Percentiles rank a stretch among this genome's conserved stretches.
Evolutionary conservation across 1,284 basidiomycete species (phyloP).

Genomic region (Ceratobasidium papillatum): DNA sequence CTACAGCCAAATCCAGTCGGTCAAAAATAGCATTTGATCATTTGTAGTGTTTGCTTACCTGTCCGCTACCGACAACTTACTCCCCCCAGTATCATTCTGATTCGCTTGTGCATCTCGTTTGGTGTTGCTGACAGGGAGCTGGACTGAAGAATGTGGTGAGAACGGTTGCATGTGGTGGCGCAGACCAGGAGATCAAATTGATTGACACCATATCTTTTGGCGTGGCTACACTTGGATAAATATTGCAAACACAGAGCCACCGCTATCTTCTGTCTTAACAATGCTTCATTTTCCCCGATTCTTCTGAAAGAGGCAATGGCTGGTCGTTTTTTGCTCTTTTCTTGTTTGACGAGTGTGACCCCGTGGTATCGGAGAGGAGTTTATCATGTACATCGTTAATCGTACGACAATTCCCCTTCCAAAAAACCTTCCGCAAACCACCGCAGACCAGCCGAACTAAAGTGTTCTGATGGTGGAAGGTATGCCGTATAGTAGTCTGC

Average conservation of each 20-base stretch:
- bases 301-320: too few relatives aligned
- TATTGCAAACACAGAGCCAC: background rate
- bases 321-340: too few relatives aligned
- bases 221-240: background rate
- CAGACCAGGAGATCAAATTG: background rate
- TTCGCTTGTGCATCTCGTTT: slow-evolving; percentile 31
- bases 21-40: background rate
- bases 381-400: too few relatives aligned
- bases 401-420: too few relatives aligned
- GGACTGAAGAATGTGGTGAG: slow-evolving; percentile 1
- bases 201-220: background rate
- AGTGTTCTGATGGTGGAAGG: too few relatives aligned
- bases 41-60: background rate
- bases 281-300: too few relatives aligned
- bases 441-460: too few relatives aligned
- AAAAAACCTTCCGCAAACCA: too few relatives aligned
- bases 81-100: slow-evolving; percentile 9
- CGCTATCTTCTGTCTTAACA: too few relatives aligned
- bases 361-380: too few relatives aligned
- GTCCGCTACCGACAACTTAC: slow-evolving; percentile 31
- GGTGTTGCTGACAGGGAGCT: slow-evolving; percentile 5
- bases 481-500: too few relatives aligned
- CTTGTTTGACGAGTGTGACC: too few relatives aligned
- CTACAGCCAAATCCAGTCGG: background rate
- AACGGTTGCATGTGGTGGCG: slow-evolving; percentile 12